A percentile compares a stretch with the other conserved stretches of the same genome.
These are phyloP conservation scores for Diaporthe ampelina DNA, from an alignment of 2,329 filamentous ascomycete genomes.

Conservation along the genomic window DNA sequence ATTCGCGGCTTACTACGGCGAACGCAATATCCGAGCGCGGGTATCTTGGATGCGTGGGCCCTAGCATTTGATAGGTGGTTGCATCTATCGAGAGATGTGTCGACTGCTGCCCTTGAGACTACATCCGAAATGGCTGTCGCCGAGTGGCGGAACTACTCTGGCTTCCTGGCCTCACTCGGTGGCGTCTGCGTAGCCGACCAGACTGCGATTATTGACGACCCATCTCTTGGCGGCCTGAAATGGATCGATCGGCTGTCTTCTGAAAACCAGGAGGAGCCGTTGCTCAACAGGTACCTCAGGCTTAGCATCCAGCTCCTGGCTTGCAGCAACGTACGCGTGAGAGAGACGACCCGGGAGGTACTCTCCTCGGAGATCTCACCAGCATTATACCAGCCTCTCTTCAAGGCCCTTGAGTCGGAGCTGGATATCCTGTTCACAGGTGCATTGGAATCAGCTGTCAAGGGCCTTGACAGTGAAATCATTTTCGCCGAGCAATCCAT, in stretches of 20 bases:
- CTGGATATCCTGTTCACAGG: slow-evolving; percentile 74
- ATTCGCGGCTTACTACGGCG: slow-evolving; percentile 71
- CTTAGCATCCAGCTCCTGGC: slow-evolving; percentile 76
- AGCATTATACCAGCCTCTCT: slow-evolving; percentile 72
- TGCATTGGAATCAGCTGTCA: slow-evolving; percentile 63
- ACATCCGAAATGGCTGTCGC: slow-evolving; percentile 69
- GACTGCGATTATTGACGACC: slow-evolving; percentile 69
- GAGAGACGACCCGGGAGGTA: slow-evolving; percentile 77
- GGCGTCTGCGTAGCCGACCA: slow-evolving; percentile 75
- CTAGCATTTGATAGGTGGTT: slow-evolving; percentile 76
- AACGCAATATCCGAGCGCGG: slow-evolving; percentile 73
- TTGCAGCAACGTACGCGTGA: slow-evolving; percentile 73
- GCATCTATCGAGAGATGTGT: slow-evolving; percentile 73
- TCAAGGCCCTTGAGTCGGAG: slow-evolving; percentile 75
- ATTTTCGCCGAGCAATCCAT: slow-evolving; percentile 78
- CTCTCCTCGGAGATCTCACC: slow-evolving; percentile 75
- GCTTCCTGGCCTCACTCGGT: slow-evolving; percentile 76
- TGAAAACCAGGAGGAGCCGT: slow-evolving; percentile 72
- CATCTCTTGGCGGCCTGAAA: slow-evolving; percentile 66
- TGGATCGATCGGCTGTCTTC: slow-evolving; percentile 76
- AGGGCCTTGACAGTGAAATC: slow-evolving; percentile 71
- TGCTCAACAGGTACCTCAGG: slow-evolving; percentile 71
- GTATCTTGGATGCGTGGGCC: slow-evolving; percentile 78
- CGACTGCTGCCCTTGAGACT: slow-evolving; percentile 63
- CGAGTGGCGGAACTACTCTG: slow-evolving; percentile 79